Evolutionary conservation across 805 yeast species (phyloP).

Genomic region (Clavispora vitiphila): DNA sequence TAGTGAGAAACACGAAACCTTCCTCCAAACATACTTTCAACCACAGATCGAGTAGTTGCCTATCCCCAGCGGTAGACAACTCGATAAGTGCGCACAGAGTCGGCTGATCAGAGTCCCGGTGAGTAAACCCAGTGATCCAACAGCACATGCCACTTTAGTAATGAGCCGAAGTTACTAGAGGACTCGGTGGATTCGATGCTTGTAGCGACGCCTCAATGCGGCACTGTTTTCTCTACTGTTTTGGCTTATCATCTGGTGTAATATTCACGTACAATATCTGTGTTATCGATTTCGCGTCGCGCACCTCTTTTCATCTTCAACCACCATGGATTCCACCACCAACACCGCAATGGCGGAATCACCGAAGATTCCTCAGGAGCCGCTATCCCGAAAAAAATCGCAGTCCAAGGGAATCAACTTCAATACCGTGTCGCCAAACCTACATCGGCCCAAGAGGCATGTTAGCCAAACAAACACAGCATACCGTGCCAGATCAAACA

Average conservation of each 20-base stretch:
- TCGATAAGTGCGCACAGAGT: not conserved
- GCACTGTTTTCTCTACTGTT: too few species aligned
- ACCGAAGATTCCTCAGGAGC: not conserved
- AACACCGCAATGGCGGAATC: not conserved
- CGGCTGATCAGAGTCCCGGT: too few species aligned
- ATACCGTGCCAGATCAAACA: not conserved
- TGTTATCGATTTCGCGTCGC: not conserved
- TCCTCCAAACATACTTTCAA: too few species aligned
- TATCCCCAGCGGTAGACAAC: too few species aligned
- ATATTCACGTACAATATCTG: not conserved
- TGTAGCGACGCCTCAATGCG: too few species aligned
- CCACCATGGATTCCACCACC: not conserved
- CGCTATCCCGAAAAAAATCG: constrained; percentile 6
- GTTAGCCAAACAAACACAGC: not conserved
- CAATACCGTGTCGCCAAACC: constrained; percentile 16
- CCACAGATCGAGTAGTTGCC: too few species aligned
- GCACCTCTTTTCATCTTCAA: not conserved
- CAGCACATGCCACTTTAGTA: too few species aligned
- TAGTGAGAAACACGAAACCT: too few species aligned
- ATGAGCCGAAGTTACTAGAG: too few species aligned
- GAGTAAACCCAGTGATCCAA: too few species aligned
- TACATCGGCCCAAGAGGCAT: not conserved
- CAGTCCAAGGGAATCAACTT: constrained; percentile 30
- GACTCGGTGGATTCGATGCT: too few species aligned
- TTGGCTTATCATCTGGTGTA: too few species aligned